Base-by-base conservation (phyloP, 768 basidiomycete species). In the Sistotremastrum suecicum region DNA sequence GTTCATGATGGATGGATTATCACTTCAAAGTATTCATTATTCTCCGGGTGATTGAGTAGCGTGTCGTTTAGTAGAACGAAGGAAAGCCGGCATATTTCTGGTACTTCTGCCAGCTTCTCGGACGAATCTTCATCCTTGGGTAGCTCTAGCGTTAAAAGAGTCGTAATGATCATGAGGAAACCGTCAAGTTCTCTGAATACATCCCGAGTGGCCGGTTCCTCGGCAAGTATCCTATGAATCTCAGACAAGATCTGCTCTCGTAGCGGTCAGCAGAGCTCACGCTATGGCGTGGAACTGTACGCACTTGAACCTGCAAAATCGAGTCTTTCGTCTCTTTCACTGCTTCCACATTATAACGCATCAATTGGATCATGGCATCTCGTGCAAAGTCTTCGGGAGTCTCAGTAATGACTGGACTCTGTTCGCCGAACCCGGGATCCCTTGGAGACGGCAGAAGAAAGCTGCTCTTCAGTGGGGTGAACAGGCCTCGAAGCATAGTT, bases 181-280 rank as follows among this genome's bases (percentile, higher is more conserved):
- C 87, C 87, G 50, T 89, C 87, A 54, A 82, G 66, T 54, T 87
- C 83, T 4, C 87, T 70, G 59, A 90, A 89, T 12, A 80, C 76
- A 46, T 80, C 78, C 58, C 80, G 83, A 7, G 82, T 82, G 38
- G 59, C 64, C 2, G 67, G 57, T 53, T 83, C 78, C 58, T 84
- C 76, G 10, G 69, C 65, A 68, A 88, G 69, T 28, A 81, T 74
- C 10, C 75, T 66, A 45, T 76, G 74, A 37, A 89, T 77, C 55
- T 85, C 81, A 12, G 65, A 63, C 47, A 86, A 58, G 35, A 76
- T 70, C 83, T 85, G 45, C 10, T 29, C 28, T 20, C 20, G 20
- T 20, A 20, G 20, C 20, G 20, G 31, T 35, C 11, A 43, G 34
- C 48, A 34, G 33, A 48, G 34, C 37, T 11, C 33, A 12, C 20